These are phyloP conservation scores for Xylaria sp. DNA, from an alignment of 2,329 filamentous ascomycete genomes.

Conservation along the genomic window DNA sequence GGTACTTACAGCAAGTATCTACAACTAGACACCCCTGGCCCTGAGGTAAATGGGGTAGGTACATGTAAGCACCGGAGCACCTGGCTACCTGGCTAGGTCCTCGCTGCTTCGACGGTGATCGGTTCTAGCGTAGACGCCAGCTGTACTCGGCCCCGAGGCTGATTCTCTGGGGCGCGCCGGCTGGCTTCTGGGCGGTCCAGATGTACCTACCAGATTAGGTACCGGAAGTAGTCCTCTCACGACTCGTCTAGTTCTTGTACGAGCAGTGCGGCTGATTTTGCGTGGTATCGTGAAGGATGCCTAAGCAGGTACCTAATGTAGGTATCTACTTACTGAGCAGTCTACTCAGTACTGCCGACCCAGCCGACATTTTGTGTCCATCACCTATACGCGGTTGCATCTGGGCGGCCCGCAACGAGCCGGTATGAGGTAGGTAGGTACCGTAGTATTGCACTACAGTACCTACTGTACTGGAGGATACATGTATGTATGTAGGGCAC, in stretches of 20 bases:
- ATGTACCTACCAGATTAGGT: not conserved
- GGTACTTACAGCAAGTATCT: too few species aligned
- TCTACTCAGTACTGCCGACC: slow-evolving; percentile 13
- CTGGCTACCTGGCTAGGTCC: too few species aligned
- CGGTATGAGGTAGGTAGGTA: not conserved
- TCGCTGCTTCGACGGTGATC: too few species aligned
- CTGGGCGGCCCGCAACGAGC: not conserved
- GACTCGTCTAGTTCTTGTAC: not conserved
- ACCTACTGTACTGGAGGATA: not conserved
- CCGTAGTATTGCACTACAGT: not conserved
- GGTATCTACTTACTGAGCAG: too few species aligned
- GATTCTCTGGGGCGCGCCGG: not conserved
- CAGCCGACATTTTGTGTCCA: not conserved
- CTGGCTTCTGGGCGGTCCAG: not conserved
- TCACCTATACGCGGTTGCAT: not conserved
- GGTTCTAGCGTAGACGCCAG: not conserved
- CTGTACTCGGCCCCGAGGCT: not conserved
- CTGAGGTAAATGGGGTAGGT: too few species aligned
- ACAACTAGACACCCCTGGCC: too few species aligned
- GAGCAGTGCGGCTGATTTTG: slow-evolving; percentile 23
- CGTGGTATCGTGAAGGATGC: not conserved
- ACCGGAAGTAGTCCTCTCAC: not conserved
- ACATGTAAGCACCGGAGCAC: too few species aligned
- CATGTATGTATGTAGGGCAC: not conserved
- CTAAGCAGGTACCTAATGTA: too few species aligned